Evolutionary conservation across 805 yeast species (phyloP).

Genomic region (fission yeast (Schizosaccharomyces pombe)): DNA sequence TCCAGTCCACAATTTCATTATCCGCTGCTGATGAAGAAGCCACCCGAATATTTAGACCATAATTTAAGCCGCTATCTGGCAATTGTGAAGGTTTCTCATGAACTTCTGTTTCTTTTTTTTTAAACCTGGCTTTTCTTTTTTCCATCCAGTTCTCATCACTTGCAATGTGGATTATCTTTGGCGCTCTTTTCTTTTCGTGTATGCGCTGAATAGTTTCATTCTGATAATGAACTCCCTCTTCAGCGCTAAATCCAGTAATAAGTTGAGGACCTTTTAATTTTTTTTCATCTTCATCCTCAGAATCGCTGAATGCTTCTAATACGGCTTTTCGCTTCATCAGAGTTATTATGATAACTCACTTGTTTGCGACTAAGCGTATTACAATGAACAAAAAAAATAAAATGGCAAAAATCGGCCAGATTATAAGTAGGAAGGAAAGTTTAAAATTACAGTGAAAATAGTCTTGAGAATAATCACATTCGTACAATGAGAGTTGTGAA

Average conservation of each 20-base stretch:
- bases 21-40: neutral
- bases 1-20: neutral
- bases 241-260: neutral
- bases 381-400: too few relatives aligned
- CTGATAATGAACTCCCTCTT: neutral
- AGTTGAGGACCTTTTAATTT: neutral
- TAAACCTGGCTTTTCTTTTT: neutral
- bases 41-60: neutral
- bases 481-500: too few relatives aligned
- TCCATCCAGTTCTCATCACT: neutral
- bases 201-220: neutral
- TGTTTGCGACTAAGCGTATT: too few relatives aligned
- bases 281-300: conserved; percentile 1
- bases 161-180: neutral
- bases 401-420: too few relatives aligned
- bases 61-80: neutral
- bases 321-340: neutral
- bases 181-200: neutral
- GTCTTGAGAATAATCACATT: too few relatives aligned
- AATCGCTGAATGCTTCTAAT: neutral
- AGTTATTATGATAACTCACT: conserved; percentile 20
- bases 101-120: neutral
- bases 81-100: neutral
- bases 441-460: too few relatives aligned
- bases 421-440: too few relatives aligned